Percentiles rank a stretch among this genome's conserved stretches.
Conservation (phyloP, 768 basidiomycete genomes). For the Suillus spraguei region DNA sequence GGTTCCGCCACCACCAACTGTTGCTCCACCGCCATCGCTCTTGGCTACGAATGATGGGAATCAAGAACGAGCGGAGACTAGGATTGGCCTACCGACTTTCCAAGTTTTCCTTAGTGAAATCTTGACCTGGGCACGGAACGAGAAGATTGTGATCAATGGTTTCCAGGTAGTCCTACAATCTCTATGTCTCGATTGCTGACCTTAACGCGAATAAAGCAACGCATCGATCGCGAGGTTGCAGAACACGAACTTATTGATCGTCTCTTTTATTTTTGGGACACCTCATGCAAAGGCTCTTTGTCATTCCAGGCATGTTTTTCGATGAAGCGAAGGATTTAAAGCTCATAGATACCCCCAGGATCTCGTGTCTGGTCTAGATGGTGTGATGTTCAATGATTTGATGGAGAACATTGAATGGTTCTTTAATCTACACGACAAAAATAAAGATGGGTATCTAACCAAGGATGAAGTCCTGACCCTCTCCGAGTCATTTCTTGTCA, state of each 20-base stretch:
- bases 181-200: slow-evolving; percentile 9
- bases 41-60: slow-evolving; percentile 54
- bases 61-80: slow-evolving; percentile 85
- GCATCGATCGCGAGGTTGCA: slow-evolving; percentile 86
- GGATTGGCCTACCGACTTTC: slow-evolving; percentile 86
- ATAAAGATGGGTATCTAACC: slow-evolving; percentile 93
- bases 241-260: slow-evolving; percentile 96
- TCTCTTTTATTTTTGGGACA: slow-evolving; percentile 95
- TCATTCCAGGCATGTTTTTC: slow-evolving; percentile 73
- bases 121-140: slow-evolving; percentile 94
- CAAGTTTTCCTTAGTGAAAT: slow-evolving; percentile 89
- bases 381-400: slow-evolving; percentile 93
- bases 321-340: not conserved
- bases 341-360: slow-evolving; percentile 53
- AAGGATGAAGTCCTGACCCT: slow-evolving; percentile 96
- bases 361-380: slow-evolving; percentile 84
- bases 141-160: slow-evolving; percentile 89
- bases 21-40: slow-evolving; percentile 51
- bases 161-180: slow-evolving; percentile 61
- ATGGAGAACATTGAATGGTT: slow-evolving; percentile 99
- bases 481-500: slow-evolving; percentile 90
- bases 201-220: slow-evolving; percentile 53
- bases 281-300: slow-evolving; percentile 74
- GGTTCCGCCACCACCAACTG: slow-evolving; percentile 64
- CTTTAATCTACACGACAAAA: slow-evolving; percentile 93